These are phyloP conservation scores for Jaltomata sinuosa DNA, from an alignment of 257 asterid species.

Conservation along the genomic window DNA sequence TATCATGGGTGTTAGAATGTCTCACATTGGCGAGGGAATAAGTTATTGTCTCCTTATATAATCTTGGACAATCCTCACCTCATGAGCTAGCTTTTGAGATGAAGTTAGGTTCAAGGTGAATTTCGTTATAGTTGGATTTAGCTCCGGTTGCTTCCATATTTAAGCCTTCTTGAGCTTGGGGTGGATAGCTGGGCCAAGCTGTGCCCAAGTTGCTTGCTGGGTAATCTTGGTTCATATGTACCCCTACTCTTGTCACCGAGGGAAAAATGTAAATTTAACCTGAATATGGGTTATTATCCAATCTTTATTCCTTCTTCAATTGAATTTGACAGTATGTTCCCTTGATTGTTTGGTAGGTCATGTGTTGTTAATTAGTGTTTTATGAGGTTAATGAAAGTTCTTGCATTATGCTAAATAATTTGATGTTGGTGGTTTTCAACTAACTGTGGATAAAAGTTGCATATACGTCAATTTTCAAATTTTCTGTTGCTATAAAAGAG, in stretches of 20 bases:
- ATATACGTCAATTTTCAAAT: neutral
- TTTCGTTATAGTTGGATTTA: neutral
- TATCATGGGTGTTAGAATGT: neutral
- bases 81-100: neutral
- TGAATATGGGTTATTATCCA: neutral
- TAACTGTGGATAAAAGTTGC: neutral
- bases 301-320: neutral
- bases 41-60: neutral
- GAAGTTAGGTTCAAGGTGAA: neutral
- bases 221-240: neutral
- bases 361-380: neutral
- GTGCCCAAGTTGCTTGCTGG: neutral
- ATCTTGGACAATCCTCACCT: neutral
- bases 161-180: neutral
- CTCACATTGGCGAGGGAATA: neutral
- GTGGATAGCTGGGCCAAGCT: neutral
- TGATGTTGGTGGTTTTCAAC: neutral
- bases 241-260: neutral
- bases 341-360: neutral
- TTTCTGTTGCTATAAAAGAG: neutral
- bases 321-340: neutral
- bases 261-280: neutral
- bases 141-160: neutral
- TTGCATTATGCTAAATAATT: neutral
- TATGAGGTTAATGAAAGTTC: neutral